phyloP scores from a whole-genome alignment of 2,329 filamentous ascomycete genomes.

The Hypomyces perniciosus region DNA sequence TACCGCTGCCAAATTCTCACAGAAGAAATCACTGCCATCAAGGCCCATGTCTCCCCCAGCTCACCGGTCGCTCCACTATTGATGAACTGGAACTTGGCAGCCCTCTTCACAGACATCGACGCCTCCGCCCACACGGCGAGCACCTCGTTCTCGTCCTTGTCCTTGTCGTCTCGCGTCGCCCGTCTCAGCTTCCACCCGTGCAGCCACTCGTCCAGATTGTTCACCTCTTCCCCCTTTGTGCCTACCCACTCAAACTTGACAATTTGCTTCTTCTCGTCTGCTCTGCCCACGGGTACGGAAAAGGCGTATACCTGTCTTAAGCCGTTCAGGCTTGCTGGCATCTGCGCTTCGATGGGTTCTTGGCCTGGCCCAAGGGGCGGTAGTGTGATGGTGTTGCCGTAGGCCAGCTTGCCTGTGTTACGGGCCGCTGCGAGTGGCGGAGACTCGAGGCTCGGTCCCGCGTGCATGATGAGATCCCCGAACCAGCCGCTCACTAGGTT shows the following conservation, averaged over 20 bases:
- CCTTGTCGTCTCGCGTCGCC: conserved; percentile 10
- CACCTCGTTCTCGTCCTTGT: conserved; percentile 30
- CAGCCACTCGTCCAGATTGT: conserved; percentile 22
- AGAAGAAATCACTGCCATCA: conserved; percentile 36
- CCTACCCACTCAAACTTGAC: conserved; percentile 41
- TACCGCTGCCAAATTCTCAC: conserved; percentile 12
- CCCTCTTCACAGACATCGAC: conserved; percentile 19
- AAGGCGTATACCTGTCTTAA: conserved; percentile 24
- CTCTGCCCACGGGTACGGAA: conserved; percentile 26
- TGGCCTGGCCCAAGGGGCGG: conserved; percentile 10
- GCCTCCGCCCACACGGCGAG: conserved; percentile 32
- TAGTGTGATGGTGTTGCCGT: conserved; percentile 11
- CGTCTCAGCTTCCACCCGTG: conserved; percentile 35
- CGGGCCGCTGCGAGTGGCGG: conserved; percentile 8
- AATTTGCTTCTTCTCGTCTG: conserved; percentile 1
- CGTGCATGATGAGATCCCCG: conserved; percentile 10
- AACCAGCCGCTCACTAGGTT: conserved; percentile 7
- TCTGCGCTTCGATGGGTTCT: conserved; percentile 6
- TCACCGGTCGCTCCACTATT: conserved; percentile 33
- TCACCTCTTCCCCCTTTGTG: conserved; percentile 28
- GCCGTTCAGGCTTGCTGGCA: conserved; percentile 5
- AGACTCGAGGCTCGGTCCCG: conserved; percentile 7
- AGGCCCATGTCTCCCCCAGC: conserved; percentile 36
- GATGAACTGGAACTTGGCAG: conserved; percentile 34
- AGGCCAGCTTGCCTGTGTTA: not conserved